phyloP scores from a whole-genome alignment of 768 basidiomycete genomes.

The Austroboletus festivus region DNA sequence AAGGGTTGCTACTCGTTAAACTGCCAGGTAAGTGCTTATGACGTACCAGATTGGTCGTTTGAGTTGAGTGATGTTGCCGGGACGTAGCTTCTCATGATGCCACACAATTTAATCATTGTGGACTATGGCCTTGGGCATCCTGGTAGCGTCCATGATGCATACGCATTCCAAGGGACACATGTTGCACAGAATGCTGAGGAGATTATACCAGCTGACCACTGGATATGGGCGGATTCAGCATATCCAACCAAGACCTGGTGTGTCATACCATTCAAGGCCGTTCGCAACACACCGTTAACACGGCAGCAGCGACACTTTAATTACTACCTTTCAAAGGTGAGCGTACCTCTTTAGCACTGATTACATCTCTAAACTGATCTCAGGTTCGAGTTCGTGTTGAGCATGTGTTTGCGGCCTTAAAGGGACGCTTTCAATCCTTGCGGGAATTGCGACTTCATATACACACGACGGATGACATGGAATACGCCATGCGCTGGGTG shows the following conservation, averaged over 20 bases:
- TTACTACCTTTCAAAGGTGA: background rate
- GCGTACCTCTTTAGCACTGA: background rate
- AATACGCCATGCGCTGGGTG: background rate
- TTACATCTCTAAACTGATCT: too few relatives aligned
- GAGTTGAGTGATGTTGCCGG: background rate
- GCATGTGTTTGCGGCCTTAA: slow-evolving; percentile 4
- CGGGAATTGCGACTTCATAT: background rate
- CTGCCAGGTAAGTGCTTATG: background rate
- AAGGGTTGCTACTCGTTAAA: background rate
- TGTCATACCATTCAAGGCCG: background rate
- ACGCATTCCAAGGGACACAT: background rate
- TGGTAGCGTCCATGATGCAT: background rate
- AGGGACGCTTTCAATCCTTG: slow-evolving; percentile 1
- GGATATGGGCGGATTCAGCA: slow-evolving; percentile 5
- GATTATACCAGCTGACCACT: background rate
- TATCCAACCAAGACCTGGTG: background rate
- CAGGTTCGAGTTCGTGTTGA: background rate
- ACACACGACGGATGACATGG: background rate
- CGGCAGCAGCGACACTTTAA: background rate
- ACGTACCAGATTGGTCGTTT: too few relatives aligned
- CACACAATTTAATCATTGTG: background rate
- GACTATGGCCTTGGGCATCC: slow-evolving; percentile 1
- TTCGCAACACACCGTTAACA: background rate
- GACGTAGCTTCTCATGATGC: background rate
- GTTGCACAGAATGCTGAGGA: background rate